These are phyloP conservation scores for Helicocarpus griseus DNA, from an alignment of 2,329 filamentous ascomycete species.

Conservation along the genomic window DNA sequence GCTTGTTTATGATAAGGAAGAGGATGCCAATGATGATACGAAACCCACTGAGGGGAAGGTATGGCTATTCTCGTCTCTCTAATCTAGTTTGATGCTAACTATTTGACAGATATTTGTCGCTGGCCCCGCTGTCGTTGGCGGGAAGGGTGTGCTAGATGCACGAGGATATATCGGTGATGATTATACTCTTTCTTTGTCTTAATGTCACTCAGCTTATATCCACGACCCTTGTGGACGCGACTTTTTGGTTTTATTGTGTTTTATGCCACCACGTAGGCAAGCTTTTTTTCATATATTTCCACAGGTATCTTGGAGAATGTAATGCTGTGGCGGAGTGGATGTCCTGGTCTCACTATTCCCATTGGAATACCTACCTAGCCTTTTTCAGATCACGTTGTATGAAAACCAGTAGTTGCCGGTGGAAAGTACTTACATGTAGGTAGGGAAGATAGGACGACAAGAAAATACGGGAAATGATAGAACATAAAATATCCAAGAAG, in stretches of 20 bases:
- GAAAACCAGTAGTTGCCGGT: too few species aligned
- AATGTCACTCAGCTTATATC: background rate
- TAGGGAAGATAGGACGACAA: too few species aligned
- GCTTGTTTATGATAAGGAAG: slow-evolving; percentile 37
- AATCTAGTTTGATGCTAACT: background rate
- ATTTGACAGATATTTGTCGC: slow-evolving; percentile 53
- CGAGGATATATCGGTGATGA: slow-evolving; percentile 59
- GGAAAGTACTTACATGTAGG: too few species aligned
- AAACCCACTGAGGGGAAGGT: slow-evolving; percentile 49
- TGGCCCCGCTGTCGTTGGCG: slow-evolving; percentile 64
- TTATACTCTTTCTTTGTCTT: slow-evolving; percentile 54
- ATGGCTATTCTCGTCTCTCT: slow-evolving; percentile 10
- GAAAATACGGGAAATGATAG: too few species aligned
- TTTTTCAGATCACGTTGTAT: too few species aligned
- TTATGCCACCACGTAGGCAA: background rate
- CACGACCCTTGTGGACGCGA: background rate
- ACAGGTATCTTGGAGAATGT: background rate
- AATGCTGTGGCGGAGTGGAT: background rate
- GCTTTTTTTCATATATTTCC: background rate
- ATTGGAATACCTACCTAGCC: background rate
- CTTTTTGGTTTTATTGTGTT: background rate
- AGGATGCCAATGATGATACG: slow-evolving; percentile 28
- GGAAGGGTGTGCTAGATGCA: slow-evolving; percentile 54
- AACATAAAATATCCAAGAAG: too few species aligned
- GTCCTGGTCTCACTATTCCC: background rate